phyloP scores from a whole-genome alignment of 371 early-diverging fungal genomes.

The Choanephora cucurbitarum region DNA sequence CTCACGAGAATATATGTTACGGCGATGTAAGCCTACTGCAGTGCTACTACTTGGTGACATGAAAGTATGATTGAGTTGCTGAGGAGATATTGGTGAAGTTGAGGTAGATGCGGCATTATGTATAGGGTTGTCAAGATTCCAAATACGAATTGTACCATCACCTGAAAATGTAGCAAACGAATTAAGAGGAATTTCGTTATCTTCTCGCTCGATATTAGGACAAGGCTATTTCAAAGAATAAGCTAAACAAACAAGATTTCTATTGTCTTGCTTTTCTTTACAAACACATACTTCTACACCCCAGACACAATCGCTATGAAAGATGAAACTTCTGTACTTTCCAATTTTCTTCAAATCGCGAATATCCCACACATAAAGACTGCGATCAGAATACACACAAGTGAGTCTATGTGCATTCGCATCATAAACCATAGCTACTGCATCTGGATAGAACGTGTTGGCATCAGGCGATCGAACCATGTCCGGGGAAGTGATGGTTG shows the following conservation, averaged over 20 bases:
- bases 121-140: slow-evolving; percentile 62
- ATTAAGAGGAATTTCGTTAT: slow-evolving; percentile 53
- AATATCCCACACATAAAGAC: slow-evolving; percentile 78
- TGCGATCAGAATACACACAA: slow-evolving; percentile 72
- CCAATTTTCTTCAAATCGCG: slow-evolving; percentile 63
- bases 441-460: slow-evolving; percentile 60
- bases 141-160: slow-evolving; percentile 82
- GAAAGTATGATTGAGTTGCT: background rate
- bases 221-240: slow-evolving; percentile 24
- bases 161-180: slow-evolving; percentile 79
- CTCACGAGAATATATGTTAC: slow-evolving; percentile 65
- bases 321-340: slow-evolving; percentile 68
- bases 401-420: slow-evolving; percentile 47
- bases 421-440: slow-evolving; percentile 58
- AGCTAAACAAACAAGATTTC: slow-evolving; percentile 6
- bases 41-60: slow-evolving; percentile 39
- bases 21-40: slow-evolving; percentile 25
- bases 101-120: slow-evolving; percentile 27
- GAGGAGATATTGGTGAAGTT: slow-evolving; percentile 15
- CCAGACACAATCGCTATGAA: slow-evolving; percentile 85
- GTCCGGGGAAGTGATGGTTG: slow-evolving; percentile 38
- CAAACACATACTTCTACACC: slow-evolving; percentile 69
- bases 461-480: slow-evolving; percentile 30
- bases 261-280: background rate
- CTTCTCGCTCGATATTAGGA: slow-evolving; percentile 19